Conservation (phyloP, 2,329 filamentous ascomycete genomes). For the Neofusicoccum parvum region DNA sequence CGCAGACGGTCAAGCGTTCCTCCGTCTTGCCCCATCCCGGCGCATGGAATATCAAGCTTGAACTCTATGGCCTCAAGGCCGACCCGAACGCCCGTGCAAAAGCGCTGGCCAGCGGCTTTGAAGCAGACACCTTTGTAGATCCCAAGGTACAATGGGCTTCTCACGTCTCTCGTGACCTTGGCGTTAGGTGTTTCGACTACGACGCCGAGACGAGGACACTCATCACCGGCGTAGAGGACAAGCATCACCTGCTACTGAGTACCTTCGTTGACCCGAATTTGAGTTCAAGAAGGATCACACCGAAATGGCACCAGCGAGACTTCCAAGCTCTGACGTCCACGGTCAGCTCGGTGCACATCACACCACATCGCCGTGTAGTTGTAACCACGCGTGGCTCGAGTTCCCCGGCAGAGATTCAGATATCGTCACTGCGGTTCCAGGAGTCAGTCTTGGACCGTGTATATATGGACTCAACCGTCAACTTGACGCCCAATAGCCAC, state of each 20-base stretch:
- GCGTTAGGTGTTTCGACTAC: constrained; percentile 17
- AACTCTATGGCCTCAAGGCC: constrained; percentile 7
- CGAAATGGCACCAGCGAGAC: constrained; percentile 8
- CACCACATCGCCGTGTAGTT: constrained; percentile 3
- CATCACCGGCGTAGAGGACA: constrained; percentile 8
- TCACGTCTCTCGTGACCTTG: not conserved
- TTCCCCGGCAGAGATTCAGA: not conserved
- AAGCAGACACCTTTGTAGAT: constrained; percentile 6
- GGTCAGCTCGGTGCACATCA: constrained; percentile 13
- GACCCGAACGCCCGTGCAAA: constrained; percentile 16
- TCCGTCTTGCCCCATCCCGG: not conserved
- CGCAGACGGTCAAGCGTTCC: constrained; percentile 16
- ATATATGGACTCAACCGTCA: constrained; percentile 7
- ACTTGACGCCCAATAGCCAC: not conserved
- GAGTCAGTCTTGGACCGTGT: constrained; percentile 5
- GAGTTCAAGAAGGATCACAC: constrained; percentile 1
- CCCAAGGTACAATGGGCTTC: not conserved
- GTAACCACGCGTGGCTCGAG: constrained; percentile 7
- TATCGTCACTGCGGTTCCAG: constrained; percentile 5
- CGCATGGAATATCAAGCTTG: constrained; percentile 14
- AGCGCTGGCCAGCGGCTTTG: constrained; percentile 5
- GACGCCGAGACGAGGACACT: constrained; percentile 9
- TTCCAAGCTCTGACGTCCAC: not conserved
- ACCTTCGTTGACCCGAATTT: constrained; percentile 16
- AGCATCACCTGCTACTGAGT: not conserved